Base-by-base conservation (phyloP, 2,329 filamentous ascomycete genomes). In the Drechslerella dactyloides region DNA sequence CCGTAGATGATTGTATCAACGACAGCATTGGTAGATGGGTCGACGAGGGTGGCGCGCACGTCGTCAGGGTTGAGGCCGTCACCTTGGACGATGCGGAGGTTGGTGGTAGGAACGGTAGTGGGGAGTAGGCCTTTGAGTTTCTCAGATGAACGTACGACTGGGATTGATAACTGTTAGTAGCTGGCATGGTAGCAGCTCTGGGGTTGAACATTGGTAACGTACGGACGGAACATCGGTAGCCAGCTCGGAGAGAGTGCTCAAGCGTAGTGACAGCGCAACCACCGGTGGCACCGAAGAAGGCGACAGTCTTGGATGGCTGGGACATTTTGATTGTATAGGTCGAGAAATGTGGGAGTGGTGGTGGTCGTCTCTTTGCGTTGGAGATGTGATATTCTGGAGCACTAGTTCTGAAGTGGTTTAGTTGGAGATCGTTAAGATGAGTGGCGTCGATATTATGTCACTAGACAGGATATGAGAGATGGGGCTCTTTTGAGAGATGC, bases 271-370 rank as follows among this genome's bases (percentile, higher is more conserved):
- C 80, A 59, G 81, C 83, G 73, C 80, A 80, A 53, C 84, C 84
- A 35, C 81, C 82, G 21, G 82, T 85, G 46, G 84, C 82, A 68
- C 85, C 85, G 59, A 86, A 80, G 79, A 86, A 84, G 50, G 82
- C 80, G 62, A 85, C 77, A 2, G 82, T 81, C 73, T 82, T 81
- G 44, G 75, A 62, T 59, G 73, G 46, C 52, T 66, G 46, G 15
- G 66, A 56, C 69, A 73, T 73, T 35, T 44, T 54, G 21, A 42
- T 37, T 51, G 15, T 4, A 23, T 51, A 19, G n/a, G 46, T 15
- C 3, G 11, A n/a, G 46, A 23, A n/a, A 13, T 51, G n/a, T n/a
- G n/a, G n/a, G n/a, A n/a, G n/a, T n/a, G n/a, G n/a, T n/a, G n/a
- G n/a, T n/a, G n/a, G n/a, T n/a, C n/a, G n/a, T n/a, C n/a, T n/a